Evolutionary conservation across 106 monocot genomes (phyloP), one percentile per base, ranked within the genome.

Genomic region (Amphibolis antarctica): DNA sequence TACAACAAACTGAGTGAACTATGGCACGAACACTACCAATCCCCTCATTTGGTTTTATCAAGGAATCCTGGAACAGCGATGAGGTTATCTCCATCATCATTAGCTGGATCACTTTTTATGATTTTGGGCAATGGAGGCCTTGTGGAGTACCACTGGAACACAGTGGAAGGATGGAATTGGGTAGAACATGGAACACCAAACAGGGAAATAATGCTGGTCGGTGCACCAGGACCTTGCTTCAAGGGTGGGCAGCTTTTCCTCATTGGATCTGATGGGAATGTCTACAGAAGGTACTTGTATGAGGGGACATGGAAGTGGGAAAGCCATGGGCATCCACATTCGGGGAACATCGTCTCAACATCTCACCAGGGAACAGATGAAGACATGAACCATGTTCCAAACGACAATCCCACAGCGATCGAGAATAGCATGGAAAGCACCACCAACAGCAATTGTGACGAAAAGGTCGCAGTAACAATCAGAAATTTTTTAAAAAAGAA

Each of bases 1-100:
- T 93, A 93, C 57, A 93, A 93, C 78, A 82, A 42, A 44, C 46
- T 93, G 42, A 93, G 78, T 14, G 82, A 85, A 43, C 66, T 93
- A 57, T 93, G 92, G 92, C 92, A 93, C 55, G 61, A 71, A 36
- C 92, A 93, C 71, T 70, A 78, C 60, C 92, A 88, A 66, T 93
- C 92, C 25, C 88, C 88, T 30, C 82, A 93, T 64, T 62, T 93
- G 55, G 64, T 83, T 52, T 80, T 93, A 52, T 82, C 88, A 17
- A 75, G 75, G 30, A 49, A 77, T 23, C 85, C 88, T 7, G 92
- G 88, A 42, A 85, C 92, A 29, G 76, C 92, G 0, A 71, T 82
- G 69, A 73, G 92, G 47, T 66, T 78, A 36, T 88, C 82, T 9
- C 51, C 24, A 0, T 14, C 30, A 20, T 88, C 88, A 57, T 60